Conservation (phyloP, 1,284 basidiomycete genomes). For the Trichosporon sp. region DNA sequence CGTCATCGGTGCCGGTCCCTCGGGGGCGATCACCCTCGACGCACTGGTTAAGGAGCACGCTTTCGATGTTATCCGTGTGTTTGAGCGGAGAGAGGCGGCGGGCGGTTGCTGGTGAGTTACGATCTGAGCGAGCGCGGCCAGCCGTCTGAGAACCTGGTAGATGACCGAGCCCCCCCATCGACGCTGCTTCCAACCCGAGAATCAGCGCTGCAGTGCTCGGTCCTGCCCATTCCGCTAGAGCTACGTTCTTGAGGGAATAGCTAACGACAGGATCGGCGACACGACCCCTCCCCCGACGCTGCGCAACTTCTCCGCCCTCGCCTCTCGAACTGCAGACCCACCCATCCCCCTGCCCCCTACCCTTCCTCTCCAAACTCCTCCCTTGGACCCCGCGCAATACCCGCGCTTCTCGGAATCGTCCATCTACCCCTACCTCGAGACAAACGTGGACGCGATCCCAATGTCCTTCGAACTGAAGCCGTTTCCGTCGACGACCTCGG, state of each 20-base stretch:
- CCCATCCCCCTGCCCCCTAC: conserved; percentile 17
- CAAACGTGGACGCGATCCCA: conserved; percentile 21
- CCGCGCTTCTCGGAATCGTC: conserved; percentile 20
- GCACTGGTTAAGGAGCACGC: conserved; percentile 49
- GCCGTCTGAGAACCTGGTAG: too few relatives aligned
- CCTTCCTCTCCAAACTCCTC: conserved; percentile 18
- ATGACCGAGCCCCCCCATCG: too few relatives aligned
- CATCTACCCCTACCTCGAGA: conserved; percentile 29
- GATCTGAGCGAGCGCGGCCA: too few relatives aligned
- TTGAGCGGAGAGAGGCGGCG: conserved; percentile 58
- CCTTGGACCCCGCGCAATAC: not conserved
- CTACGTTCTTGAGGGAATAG: not conserved
- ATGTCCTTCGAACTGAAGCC: conserved; percentile 25
- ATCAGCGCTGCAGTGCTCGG: too few relatives aligned
- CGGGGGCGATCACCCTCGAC: conserved; percentile 39
- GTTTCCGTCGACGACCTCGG: conserved; percentile 15
- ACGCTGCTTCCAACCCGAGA: too few relatives aligned
- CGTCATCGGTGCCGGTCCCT: conserved; percentile 44
- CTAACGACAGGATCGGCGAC: conserved; percentile 25
- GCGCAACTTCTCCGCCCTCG: conserved; percentile 20
- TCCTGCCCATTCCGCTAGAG: too few relatives aligned
- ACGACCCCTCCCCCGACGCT: conserved; percentile 6
- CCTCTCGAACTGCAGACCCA: conserved; percentile 20
- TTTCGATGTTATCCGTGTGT: conserved; percentile 54
- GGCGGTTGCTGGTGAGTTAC: conserved; percentile 59